phyloP scores from a whole-genome alignment of 2,329 filamentous ascomycete genomes.

The Bipolaris victoriae region DNA sequence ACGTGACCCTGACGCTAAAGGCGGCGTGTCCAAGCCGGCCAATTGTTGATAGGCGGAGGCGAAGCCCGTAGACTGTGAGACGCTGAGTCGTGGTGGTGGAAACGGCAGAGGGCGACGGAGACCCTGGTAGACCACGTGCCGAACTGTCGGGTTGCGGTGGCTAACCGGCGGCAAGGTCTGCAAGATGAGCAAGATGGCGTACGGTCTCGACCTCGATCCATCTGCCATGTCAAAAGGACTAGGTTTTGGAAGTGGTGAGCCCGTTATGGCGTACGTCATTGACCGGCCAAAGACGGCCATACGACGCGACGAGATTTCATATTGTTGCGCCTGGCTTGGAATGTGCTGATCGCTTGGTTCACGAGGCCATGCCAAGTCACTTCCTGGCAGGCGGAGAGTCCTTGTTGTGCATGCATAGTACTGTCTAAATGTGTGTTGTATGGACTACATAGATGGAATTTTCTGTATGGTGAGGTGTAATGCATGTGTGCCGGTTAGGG shows the following conservation, averaged over 20 bases:
- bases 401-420: not conserved
- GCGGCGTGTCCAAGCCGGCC: not conserved
- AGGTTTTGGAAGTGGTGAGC: not conserved
- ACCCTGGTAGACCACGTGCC: constrained; percentile 10
- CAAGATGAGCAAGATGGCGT: not conserved
- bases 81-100: not conserved
- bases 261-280: constrained; percentile 4
- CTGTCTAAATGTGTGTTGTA: too few species aligned
- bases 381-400: not conserved
- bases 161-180: constrained; percentile 5
- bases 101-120: constrained; percentile 2
- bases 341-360: not conserved
- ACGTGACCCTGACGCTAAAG: constrained; percentile 4
- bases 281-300: constrained; percentile 5
- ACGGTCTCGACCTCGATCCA: constrained; percentile 11
- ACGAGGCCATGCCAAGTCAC: not conserved
- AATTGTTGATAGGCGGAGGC: not conserved
- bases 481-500: too few species aligned
- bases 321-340: too few species aligned
- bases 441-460: too few species aligned
- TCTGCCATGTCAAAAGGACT: not conserved
- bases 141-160: constrained; percentile 3
- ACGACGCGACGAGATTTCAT: not conserved
- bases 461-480: not conserved
- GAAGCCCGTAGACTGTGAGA: not conserved